phyloP scores from a whole-genome alignment of 1,139 yeast species.

The Candida glucosophila region DNA sequence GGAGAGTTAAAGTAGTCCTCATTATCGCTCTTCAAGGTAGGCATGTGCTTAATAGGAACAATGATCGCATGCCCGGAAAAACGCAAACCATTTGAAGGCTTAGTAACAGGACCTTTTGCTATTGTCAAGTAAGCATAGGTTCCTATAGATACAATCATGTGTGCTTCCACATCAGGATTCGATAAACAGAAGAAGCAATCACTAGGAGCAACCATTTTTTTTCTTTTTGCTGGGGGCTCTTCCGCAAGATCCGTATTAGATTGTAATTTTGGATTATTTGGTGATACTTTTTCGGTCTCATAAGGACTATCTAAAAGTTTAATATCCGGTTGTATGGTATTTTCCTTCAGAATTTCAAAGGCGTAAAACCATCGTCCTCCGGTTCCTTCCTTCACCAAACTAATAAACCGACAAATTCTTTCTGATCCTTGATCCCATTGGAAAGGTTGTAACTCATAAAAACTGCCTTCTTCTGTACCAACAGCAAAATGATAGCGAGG shows the following conservation, averaged over 20 bases:
- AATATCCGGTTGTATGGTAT: constrained; percentile 4
- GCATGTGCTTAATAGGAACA: constrained; percentile 72
- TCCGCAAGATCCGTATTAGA: too few species aligned
- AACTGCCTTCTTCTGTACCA: constrained; percentile 40
- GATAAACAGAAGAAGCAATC: constrained; percentile 80
- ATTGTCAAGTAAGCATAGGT: constrained; percentile 59
- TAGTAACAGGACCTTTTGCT: constrained; percentile 81
- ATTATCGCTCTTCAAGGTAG: constrained; percentile 26
- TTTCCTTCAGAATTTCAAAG: constrained; percentile 32
- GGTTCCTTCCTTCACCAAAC: constrained; percentile 51
- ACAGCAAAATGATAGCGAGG: constrained; percentile 64
- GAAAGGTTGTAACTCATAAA: constrained; percentile 52
- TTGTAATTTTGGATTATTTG: constrained; percentile 5
- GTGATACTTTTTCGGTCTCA: constrained; percentile 1
- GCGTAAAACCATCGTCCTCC: constrained; percentile 70
- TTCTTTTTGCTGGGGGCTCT: too few species aligned
- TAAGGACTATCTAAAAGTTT: constrained; percentile 31
- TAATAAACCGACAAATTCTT: constrained; percentile 39
- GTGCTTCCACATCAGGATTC: constrained; percentile 70
- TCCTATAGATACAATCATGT: constrained; percentile 74
- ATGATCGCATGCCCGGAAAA: constrained; percentile 80
- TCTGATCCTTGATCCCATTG: constrained; percentile 39
- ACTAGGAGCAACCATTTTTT: constrained; percentile 39
- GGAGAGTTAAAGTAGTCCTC: constrained; percentile 11
- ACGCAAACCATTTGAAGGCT: constrained; percentile 31